Base-by-base conservation (phyloP, 2,329 filamentous ascomycete species). In the Onygena corvina region DNA sequence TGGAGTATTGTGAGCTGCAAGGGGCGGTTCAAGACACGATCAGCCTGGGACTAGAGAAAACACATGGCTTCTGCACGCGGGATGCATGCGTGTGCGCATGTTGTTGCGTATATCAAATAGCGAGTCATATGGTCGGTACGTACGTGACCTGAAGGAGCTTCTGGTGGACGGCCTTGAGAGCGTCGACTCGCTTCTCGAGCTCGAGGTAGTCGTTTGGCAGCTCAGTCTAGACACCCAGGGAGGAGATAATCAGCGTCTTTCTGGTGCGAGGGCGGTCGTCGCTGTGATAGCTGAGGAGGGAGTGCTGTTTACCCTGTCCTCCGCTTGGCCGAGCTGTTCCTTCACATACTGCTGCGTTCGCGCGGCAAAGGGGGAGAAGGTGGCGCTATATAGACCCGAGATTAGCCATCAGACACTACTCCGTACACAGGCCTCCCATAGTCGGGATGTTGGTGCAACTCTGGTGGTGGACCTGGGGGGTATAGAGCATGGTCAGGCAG, bases 141-240 rank as follows among this genome's bases (percentile, higher is more conserved):
- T 74, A 94, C 86, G 92, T 98, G 65, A 96, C 92, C 59, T 87
- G 81, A 55, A 98, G 81, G 76, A 98, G 86, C 75, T 94, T 94
- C 73, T 94, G 87, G 70, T 98, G 92, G 52, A 94, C 92, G 64
- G 85, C 81, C 76, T 94, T 96, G 65, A 98, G 75, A 52, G 92
- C 92, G 79, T 98, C 92, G 62, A 96, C 88, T 58, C 90, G 83
- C 79, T 95, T 95, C 79, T 98, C 92, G 54, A 98, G 84, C 70
- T 96, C 89, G 65, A 95, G 86, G 71, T 98, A 98, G 71, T 96
- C 92, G 59, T 89, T 83, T 40, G 92, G 92, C 36, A 98, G 86
- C 72, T 96, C 84, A 56, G 92, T 98, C 87, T 94, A 47, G 21
- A n/a, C n/a, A n/a, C n/a, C n/a, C n/a, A n/a, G n/a, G n/a, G n/a